Evolutionary conservation across 179 eudicot genomes (phyloP).

Genomic region (Sideroxylon spinosum): DNA sequence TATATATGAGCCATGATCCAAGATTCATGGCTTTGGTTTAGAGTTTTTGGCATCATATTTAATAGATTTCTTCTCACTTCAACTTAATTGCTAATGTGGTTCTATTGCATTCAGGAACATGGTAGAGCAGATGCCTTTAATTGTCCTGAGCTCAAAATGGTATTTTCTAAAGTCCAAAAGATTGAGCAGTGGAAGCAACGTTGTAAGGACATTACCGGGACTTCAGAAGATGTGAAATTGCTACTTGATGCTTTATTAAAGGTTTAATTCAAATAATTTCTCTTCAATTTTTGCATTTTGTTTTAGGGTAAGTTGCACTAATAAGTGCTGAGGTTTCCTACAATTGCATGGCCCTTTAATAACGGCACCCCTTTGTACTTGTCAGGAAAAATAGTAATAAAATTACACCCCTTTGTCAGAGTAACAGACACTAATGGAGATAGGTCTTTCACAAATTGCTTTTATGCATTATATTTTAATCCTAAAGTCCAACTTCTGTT

Average conservation of each 20-base stretch:
- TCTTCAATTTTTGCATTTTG: neutral
- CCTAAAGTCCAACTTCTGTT: neutral
- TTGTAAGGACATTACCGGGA: slow-evolving; percentile 45
- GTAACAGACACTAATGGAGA: neutral
- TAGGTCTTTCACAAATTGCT: neutral
- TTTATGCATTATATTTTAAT: neutral
- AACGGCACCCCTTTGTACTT: neutral
- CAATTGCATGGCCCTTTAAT: neutral
- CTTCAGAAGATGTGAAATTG: slow-evolving; percentile 35
- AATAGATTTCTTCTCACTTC: slow-evolving; percentile 9
- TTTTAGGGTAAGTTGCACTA: neutral
- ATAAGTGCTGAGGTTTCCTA: slow-evolving; percentile 6
- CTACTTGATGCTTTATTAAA: slow-evolving; percentile 46
- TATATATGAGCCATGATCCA: neutral
- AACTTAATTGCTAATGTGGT: neutral
- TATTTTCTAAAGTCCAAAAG: slow-evolving; percentile 53
- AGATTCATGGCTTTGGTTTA: neutral
- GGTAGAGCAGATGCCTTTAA: slow-evolving; percentile 57
- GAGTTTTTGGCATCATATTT: neutral
- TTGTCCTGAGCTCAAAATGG: slow-evolving; percentile 66
- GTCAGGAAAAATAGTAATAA: neutral
- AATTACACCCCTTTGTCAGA: neutral
- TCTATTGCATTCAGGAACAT: slow-evolving; percentile 48
- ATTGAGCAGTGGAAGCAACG: slow-evolving; percentile 56
- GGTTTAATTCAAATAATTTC: slow-evolving; percentile 35